Evolutionary conservation across 23 red algal genomes (phyloP).

Genomic region (Gracilaria domingensis): DNA sequence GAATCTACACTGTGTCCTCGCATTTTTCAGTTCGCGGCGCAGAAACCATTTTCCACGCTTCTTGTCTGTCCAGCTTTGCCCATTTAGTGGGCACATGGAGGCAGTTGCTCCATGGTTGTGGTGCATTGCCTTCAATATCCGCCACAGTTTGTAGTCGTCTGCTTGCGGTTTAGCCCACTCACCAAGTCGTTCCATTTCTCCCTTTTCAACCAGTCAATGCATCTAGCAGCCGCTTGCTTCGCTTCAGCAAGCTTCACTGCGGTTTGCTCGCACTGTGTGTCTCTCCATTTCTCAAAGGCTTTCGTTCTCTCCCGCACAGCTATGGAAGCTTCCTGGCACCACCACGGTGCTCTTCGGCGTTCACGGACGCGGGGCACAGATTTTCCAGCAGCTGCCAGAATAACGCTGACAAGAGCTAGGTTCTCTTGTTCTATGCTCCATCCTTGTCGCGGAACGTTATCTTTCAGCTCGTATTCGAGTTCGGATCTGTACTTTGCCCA

Average conservation of each 20-base stretch:
- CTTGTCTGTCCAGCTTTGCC: neutral
- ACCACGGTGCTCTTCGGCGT: neutral
- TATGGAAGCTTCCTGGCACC: neutral
- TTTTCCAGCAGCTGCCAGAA: neutral
- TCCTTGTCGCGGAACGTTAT: no score
- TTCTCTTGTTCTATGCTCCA: no score
- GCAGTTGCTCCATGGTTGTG: neutral
- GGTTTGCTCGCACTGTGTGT: neutral
- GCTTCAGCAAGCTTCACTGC: no score
- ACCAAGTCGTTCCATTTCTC: neutral
- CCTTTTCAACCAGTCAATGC: neutral
- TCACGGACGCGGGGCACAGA: neutral
- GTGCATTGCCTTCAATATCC: neutral
- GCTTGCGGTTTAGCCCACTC: neutral
- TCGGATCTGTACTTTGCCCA: no score
- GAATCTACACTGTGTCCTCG: neutral
- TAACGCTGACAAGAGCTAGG: no score
- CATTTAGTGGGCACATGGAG: neutral
- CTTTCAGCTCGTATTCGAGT: no score
- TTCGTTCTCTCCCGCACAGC: neutral
- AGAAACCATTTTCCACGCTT: neutral
- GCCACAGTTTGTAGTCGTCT: neutral
- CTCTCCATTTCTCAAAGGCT: neutral
- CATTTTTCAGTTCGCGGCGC: neutral
- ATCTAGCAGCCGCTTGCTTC: neutral